Evolutionary conservation across 164 flowering plant genomes (phyloP), one percentile per base, ranked within the genome.

Genomic region (Kalanchoe fedtschenkoi): DNA sequence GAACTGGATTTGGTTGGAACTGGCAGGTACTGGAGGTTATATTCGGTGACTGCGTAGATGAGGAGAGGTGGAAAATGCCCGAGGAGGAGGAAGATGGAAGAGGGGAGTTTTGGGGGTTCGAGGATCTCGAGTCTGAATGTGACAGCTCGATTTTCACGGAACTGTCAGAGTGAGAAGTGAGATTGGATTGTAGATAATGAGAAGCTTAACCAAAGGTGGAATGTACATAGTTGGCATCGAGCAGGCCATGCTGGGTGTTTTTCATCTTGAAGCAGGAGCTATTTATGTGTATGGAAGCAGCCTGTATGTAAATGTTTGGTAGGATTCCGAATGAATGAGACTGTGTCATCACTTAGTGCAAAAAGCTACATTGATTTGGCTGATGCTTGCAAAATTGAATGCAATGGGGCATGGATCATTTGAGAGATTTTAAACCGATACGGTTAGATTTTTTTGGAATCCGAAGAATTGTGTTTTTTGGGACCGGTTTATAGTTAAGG

Each of bases 81-180:
- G 86, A 79, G 70, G 87, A 79, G 65, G 96, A 83, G 65, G 80
- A 82, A 46, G 83, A 74, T 4, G 56, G 56, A 32, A 70, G 78
- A 21, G 88, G 84, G 19, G 85, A 78, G 13, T 84, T 85, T 51
- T 84, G 88, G 86, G 95, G 90, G 5, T 88, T 81, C 61, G 97
- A 91, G 62, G 97, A 91, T 77, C 82, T 91, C 58, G 96, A 89
- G 72, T 75, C 76, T 35, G 92, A 88, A 59, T 74, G 62, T 71
- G 78, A 78, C 64, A 74, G 70, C 66, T 72, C 56, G 5, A 51
- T 28, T 51, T 51, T 51, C 56, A 51, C 56, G 0, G 32, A 51
- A 51, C 21, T 51, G 16, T 51, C 33, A 24, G 26, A 30, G 11
- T 51, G 56, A 51, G 32, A 51, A 2, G 56, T 4, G 1, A 51